Conservation (phyloP, 495 filamentous ascomycete species). For the Hypoxylon rickii region DNA sequence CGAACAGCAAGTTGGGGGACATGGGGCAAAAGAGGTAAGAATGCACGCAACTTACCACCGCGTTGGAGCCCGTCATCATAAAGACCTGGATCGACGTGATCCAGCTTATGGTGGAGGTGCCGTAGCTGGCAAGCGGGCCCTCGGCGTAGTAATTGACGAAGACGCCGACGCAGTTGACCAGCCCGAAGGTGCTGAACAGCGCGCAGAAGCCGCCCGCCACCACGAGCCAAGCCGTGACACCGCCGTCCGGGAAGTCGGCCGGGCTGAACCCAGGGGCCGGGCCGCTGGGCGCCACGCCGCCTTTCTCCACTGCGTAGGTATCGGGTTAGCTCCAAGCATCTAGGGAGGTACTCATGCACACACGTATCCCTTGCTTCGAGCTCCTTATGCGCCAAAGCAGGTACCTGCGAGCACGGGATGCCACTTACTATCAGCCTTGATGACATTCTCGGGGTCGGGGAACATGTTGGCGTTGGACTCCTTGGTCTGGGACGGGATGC, state of each 20-base stretch:
- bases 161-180: constrained; percentile 57
- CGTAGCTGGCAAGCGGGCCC: constrained; percentile 51
- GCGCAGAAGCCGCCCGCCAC: constrained; percentile 47
- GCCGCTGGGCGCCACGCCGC: constrained; percentile 24
- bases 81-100: constrained; percentile 59
- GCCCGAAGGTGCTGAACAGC: constrained; percentile 49
- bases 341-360: background rate
- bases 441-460: constrained; percentile 39
- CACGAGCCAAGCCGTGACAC: constrained; percentile 47
- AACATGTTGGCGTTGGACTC: constrained; percentile 45
- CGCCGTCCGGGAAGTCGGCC: constrained; percentile 36
- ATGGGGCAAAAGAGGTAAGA: no score
- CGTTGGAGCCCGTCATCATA: no score
- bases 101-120: constrained; percentile 58
- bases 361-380: no score
- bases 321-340: background rate
- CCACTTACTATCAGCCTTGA: constrained; percentile 39
- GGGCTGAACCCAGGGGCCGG: background rate
- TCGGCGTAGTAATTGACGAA: constrained; percentile 65
- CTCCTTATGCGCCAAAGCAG: no score
- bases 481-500: constrained; percentile 36
- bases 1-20: no score
- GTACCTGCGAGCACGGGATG: no score
- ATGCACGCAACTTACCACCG: no score
- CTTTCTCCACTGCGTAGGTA: constrained; percentile 38